A percentile compares a stretch with the other conserved stretches of the same genome.
phyloP scores from a whole-genome alignment of 2,329 filamentous ascomycete species.

The Acephala macrosclerotiorum region DNA sequence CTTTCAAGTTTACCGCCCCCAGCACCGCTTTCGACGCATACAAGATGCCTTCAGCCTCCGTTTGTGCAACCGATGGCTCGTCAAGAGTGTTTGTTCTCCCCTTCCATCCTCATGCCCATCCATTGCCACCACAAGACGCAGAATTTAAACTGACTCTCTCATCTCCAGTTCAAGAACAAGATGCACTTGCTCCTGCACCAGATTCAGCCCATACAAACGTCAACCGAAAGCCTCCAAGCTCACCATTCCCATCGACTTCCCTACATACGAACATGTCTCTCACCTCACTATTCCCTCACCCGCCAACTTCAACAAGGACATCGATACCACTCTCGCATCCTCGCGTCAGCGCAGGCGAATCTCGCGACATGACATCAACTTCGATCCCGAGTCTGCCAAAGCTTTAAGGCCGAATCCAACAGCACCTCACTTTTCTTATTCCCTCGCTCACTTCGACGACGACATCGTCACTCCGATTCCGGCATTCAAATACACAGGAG shows the following conservation, averaged over 20 bases:
- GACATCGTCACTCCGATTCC: not conserved
- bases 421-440: not conserved
- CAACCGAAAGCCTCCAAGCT: not conserved
- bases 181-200: not conserved
- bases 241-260: slow-evolving; percentile 4
- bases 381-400: not conserved
- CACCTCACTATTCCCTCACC: not conserved
- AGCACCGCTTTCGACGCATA: not conserved
- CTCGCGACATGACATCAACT: not conserved
- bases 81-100: not conserved
- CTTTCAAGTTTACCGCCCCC: not conserved
- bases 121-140: not conserved
- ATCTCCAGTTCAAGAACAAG: not conserved
- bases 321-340: not conserved
- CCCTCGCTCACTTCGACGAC: not conserved
- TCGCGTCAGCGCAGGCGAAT: not conserved
- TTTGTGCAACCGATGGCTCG: not conserved
- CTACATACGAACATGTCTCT: not conserved
- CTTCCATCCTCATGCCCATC: not conserved
- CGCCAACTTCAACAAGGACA: not conserved
- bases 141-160: not conserved
- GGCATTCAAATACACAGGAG: not conserved
- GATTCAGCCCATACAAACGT: not conserved
- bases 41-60: slow-evolving; percentile 5
- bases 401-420: not conserved